phyloP scores from a whole-genome alignment of 306 rosid genomes.

The Pterocarpus macrocarpus region DNA sequence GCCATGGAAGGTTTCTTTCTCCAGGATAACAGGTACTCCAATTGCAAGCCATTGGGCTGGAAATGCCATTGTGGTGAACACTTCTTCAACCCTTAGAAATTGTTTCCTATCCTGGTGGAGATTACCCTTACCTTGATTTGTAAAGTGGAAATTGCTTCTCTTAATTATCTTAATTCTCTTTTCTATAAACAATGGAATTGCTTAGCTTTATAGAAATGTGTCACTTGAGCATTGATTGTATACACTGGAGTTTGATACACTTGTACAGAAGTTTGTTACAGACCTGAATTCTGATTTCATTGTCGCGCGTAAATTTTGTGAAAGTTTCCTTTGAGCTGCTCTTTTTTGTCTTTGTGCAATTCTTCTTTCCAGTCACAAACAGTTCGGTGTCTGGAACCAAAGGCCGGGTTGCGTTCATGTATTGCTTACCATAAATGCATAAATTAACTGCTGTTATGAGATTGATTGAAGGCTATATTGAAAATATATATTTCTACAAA shows the following conservation, averaged over 20 bases:
- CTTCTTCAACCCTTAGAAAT: conserved; percentile 62
- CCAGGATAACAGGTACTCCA: conserved; percentile 56
- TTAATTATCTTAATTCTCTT: not conserved
- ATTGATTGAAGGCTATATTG: too few relatives aligned
- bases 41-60: conserved; percentile 81
- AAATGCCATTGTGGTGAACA: conserved; percentile 65
- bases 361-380: too few relatives aligned
- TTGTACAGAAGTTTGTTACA: conserved; percentile 14
- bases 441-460: too few relatives aligned
- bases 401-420: too few relatives aligned
- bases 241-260: conserved; percentile 36
- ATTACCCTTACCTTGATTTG: conserved; percentile 3
- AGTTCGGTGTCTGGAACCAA: too few relatives aligned
- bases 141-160: not conserved
- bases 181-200: not conserved
- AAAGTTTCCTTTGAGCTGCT: not conserved
- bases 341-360: not conserved
- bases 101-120: not conserved
- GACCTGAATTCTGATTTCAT: conserved; percentile 19
- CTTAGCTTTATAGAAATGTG: not conserved
- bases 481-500: too few relatives aligned
- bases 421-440: too few relatives aligned
- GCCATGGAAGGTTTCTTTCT: conserved; percentile 44
- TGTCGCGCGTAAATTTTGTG: conserved; percentile 4
- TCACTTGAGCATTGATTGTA: conserved; percentile 33